A percentile compares a stretch with the other conserved stretches of the same genome.
Evolutionary conservation across 768 basidiomycete genomes (phyloP).

Genomic region (Leccinellum rugosiceps): DNA sequence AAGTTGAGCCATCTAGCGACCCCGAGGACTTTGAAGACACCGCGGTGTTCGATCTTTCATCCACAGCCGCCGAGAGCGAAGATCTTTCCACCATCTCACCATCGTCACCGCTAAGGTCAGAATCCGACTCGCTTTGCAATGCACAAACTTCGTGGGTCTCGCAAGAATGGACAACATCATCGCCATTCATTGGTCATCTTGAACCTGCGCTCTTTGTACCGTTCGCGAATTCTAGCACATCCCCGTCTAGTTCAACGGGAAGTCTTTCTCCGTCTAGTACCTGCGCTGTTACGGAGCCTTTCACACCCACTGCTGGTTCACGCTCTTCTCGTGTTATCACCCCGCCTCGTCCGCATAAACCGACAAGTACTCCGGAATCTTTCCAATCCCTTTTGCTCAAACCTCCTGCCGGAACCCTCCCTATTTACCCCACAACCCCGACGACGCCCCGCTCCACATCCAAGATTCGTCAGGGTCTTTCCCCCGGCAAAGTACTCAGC

Average conservation of each 20-base stretch:
- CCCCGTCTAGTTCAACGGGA: conserved; percentile 1
- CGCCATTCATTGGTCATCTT: conserved; percentile 26
- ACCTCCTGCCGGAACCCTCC: conserved; percentile 25
- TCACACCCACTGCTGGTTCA: conserved; percentile 25
- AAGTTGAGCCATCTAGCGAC: conserved; percentile 25
- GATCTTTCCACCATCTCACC: conserved; percentile 6
- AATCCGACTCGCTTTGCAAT: conserved; percentile 3
- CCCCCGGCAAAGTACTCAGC: conserved; percentile 39
- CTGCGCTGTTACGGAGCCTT: conserved; percentile 14
- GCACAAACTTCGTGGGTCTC: background rate
- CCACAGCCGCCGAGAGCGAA: conserved; percentile 1
- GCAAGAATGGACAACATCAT: background rate
- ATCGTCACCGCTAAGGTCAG: conserved; percentile 3
- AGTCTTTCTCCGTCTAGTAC: conserved; percentile 6
- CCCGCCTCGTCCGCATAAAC: conserved; percentile 38
- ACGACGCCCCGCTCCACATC: conserved; percentile 32
- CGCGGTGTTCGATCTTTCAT: conserved; percentile 3
- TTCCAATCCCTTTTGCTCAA: conserved; percentile 31
- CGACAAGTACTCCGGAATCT: conserved; percentile 27
- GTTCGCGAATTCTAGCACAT: background rate
- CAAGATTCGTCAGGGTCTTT: conserved; percentile 20
- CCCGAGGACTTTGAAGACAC: conserved; percentile 22
- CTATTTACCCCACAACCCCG: conserved; percentile 26
- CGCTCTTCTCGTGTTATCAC: conserved; percentile 25
- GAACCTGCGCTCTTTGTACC: conserved; percentile 28